Percentiles rank a stretch among this genome's conserved stretches.
phyloP scores from a whole-genome alignment of 257 asterid genomes.

The Verbena officinalis region DNA sequence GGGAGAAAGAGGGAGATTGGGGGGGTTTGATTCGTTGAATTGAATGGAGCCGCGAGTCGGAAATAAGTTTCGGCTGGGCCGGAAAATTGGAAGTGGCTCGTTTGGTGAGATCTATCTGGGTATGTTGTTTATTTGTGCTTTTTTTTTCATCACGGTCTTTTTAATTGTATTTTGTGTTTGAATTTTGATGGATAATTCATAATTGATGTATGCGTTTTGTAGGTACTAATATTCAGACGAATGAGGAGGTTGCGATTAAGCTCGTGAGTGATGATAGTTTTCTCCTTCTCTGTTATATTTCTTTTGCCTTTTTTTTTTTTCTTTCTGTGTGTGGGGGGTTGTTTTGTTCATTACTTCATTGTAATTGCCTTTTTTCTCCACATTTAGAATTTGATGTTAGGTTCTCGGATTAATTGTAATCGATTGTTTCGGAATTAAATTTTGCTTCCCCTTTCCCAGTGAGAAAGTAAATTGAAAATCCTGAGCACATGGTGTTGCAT shows the following conservation, averaged over 20 bases:
- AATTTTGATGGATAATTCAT: slow-evolving; percentile 1
- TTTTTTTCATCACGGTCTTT: too few species aligned
- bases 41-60: slow-evolving; percentile 77
- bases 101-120: slow-evolving; percentile 73
- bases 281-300: not conserved
- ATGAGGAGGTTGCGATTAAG: slow-evolving; percentile 75
- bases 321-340: too few species aligned
- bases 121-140: slow-evolving; percentile 13
- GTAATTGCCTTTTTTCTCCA: not conserved
- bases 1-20: not conserved
- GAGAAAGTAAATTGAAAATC: not conserved
- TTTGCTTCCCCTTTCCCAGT: not conserved
- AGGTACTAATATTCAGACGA: slow-evolving; percentile 72
- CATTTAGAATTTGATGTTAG: not conserved
- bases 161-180: slow-evolving; percentile 2
- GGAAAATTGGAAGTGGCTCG: slow-evolving; percentile 76
- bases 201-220: slow-evolving; percentile 25
- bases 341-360: slow-evolving; percentile 4
- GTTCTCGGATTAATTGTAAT: slow-evolving; percentile 12
- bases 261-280: slow-evolving; percentile 40
- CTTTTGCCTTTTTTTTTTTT: not conserved
- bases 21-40: slow-evolving; percentile 29
- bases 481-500: slow-evolving; percentile 5
- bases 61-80: slow-evolving; percentile 59
- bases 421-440: slow-evolving; percentile 11